Evolutionary conservation across 495 filamentous ascomycete species (phyloP).

Genomic region (Bathelium albidoporum): DNA sequence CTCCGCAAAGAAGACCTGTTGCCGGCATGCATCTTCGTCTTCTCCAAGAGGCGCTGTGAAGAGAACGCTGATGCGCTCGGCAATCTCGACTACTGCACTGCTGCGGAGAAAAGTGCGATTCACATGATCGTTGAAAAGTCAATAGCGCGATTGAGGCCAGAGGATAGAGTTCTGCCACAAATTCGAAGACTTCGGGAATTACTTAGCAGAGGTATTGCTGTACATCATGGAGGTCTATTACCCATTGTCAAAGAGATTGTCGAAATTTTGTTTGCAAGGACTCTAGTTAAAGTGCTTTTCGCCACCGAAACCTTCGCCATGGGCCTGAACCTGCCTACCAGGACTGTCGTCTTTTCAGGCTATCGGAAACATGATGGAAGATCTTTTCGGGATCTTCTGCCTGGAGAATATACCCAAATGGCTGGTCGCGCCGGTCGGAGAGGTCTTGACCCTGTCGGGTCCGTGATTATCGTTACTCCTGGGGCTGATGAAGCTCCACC

Average conservation of each 20-base stretch:
- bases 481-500: constrained; percentile 82
- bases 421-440: constrained; percentile 87
- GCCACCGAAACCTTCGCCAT: constrained; percentile 98
- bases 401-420: constrained; percentile 98
- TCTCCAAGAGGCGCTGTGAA: constrained; percentile 94
- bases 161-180: constrained; percentile 81
- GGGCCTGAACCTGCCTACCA: constrained; percentile 90
- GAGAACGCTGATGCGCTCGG: constrained; percentile 92
- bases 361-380: constrained; percentile 94
- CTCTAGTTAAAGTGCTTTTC: constrained; percentile 91
- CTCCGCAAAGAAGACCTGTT: constrained; percentile 77
- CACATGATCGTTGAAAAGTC: constrained; percentile 98
- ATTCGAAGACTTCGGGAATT: constrained; percentile 80
- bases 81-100: constrained; percentile 87
- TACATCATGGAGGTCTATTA: constrained; percentile 89
- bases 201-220: constrained; percentile 78
- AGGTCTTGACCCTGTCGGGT: constrained; percentile 84
- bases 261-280: constrained; percentile 90
- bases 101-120: constrained; percentile 85
- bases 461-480: constrained; percentile 81
- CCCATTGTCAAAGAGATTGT: constrained; percentile 98
- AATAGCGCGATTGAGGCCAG: constrained; percentile 79
- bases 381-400: constrained; percentile 77
- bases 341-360: constrained; percentile 95
- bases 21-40: constrained; percentile 93